These are phyloP conservation scores for Nematodospora anomalae DNA, from an alignment of 1,139 yeast genomes.

Conservation along the genomic window DNA sequence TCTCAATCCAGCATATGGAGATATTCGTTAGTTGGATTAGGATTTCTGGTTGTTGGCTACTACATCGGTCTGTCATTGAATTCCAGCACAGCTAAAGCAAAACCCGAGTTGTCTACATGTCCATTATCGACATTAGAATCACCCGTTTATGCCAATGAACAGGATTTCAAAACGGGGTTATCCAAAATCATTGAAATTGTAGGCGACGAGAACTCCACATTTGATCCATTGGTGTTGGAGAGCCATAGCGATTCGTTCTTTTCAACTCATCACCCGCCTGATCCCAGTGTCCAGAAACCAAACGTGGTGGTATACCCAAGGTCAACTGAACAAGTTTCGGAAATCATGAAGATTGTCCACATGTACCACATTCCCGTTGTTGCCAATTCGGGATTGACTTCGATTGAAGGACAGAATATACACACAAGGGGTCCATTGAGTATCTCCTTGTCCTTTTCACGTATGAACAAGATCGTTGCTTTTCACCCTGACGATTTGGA, in stretches of 20 bases:
- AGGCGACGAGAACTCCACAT: constrained; percentile 13
- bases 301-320: constrained; percentile 60
- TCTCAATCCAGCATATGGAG: neutral
- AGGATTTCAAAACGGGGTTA: constrained; percentile 16
- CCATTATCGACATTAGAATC: constrained; percentile 17
- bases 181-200: constrained; percentile 16
- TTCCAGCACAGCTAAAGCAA: neutral
- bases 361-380: constrained; percentile 65
- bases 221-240: constrained; percentile 33
- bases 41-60: neutral
- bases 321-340: constrained; percentile 64
- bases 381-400: constrained; percentile 79
- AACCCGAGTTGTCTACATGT: constrained; percentile 14
- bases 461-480: constrained; percentile 35
- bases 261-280: constrained; percentile 62
- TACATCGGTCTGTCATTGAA: neutral
- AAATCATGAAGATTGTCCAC: constrained; percentile 59
- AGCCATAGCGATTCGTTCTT: constrained; percentile 65
- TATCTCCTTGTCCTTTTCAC: constrained; percentile 37
- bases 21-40: neutral
- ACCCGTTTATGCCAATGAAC: constrained; percentile 19
- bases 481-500: constrained; percentile 47
- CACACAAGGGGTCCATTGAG: constrained; percentile 59
- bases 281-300: constrained; percentile 51
- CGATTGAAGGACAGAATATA: constrained; percentile 78